A percentile compares a stretch with the other conserved stretches of the same genome.
Conservation (phyloP, 1,284 basidiomycete genomes). For the Laetiporus sulphureus region DNA sequence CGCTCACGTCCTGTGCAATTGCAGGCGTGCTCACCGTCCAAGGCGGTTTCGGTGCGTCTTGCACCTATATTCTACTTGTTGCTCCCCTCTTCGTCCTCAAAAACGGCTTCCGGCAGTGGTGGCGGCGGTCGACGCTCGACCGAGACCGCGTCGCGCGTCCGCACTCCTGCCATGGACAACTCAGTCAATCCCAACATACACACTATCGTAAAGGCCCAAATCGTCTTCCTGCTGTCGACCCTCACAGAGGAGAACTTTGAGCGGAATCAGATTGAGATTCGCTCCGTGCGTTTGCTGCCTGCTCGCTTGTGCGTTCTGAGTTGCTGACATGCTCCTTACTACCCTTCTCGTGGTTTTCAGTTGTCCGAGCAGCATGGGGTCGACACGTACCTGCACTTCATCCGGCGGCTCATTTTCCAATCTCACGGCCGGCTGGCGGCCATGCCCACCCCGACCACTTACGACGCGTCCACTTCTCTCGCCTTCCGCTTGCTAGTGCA, state of each 20-base stretch:
- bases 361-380: slow-evolving; percentile 91
- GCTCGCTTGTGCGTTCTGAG: not conserved
- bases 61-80: slow-evolving; percentile 26
- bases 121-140: slow-evolving; percentile 68
- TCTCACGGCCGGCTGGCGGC: slow-evolving; percentile 65
- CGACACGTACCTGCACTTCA: slow-evolving; percentile 93
- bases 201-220: slow-evolving; percentile 84
- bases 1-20: slow-evolving; percentile 17
- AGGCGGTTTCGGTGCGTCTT: slow-evolving; percentile 28
- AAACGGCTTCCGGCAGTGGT: slow-evolving; percentile 72
- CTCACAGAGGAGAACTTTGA: slow-evolving; percentile 94
- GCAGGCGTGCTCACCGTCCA: slow-evolving; percentile 26
- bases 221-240: slow-evolving; percentile 90
- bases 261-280: slow-evolving; percentile 85
- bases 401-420: slow-evolving; percentile 86
- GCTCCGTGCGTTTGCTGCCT: slow-evolving; percentile 58
- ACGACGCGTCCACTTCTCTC: slow-evolving; percentile 65
- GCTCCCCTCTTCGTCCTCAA: slow-evolving; percentile 33
- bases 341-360: slow-evolving; percentile 33
- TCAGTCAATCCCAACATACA: slow-evolving; percentile 53
- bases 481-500: slow-evolving; percentile 81
- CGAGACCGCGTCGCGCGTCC: slow-evolving; percentile 67
- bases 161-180: slow-evolving; percentile 54
- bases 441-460: slow-evolving; percentile 47
- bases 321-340: slow-evolving; percentile 6